Evolutionary conservation across 805 yeast species (phyloP), one percentile per base, ranked within the genome.

Genomic region (Candida xyloterini): DNA sequence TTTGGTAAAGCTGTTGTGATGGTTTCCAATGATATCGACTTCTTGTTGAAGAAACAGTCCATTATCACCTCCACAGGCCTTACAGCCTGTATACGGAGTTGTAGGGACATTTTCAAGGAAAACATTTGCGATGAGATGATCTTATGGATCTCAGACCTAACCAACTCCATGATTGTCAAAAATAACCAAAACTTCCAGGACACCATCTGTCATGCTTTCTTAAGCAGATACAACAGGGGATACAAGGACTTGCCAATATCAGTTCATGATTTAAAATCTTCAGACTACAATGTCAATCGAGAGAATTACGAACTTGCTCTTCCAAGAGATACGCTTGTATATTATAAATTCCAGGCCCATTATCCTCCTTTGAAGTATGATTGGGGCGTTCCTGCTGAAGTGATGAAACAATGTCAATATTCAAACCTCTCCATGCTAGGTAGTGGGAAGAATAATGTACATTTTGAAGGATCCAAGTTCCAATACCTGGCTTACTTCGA

Each of bases 81-180:
- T 14, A 74, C 81, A 2, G 72, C 82, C 1, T 74, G 85, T 33
- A 79, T 88, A 11, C 65, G 87, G 40, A 75, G 80, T 37, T 68
- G 77, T 13, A 66, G 89, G 41, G 95, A 87, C 53, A 65, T 76
- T 6, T 82, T 85, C 55, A 67, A 93, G 37, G 95, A 88, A 55
- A 90, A 84, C 42, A 79, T 84, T 85, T 80, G 84, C 49, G 80
- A 76, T 29, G 88, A 81, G 45, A 77, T 87, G 14, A 56, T 84
- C 6, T 51, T 57, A n/a, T 84, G 93, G 89, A 55, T 87, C 5
- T 58, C 64, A 20, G 82, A 78, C 27, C 59, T 88, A 20, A 66
- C 82, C 0, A 70, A 69, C 32, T 71, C 83, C 9, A 71, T 75
- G 26, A 50, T 81, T 4, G 70, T 71, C 43, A 76, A 75, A 8